Conservation (phyloP, 2,329 filamentous ascomycete species). For the Fusarium goolgardi region DNA sequence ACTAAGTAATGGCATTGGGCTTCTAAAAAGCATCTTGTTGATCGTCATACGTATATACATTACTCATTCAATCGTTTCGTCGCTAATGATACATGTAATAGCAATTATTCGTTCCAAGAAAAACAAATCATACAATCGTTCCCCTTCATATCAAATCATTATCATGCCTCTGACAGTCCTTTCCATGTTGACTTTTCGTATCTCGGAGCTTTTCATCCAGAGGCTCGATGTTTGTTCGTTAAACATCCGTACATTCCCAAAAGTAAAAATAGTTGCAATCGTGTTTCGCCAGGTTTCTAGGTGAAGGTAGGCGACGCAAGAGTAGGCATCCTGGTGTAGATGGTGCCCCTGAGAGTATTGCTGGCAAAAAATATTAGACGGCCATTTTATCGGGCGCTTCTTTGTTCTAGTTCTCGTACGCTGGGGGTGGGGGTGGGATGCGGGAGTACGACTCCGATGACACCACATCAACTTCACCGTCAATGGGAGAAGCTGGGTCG, state of each 20-base stretch:
- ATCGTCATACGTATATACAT: not conserved
- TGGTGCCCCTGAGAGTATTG: not conserved
- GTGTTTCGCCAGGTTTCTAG: not conserved
- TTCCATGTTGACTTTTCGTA: slow-evolving; percentile 6
- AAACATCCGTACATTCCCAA: slow-evolving; percentile 19
- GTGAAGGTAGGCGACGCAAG: not conserved
- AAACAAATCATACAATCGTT: slow-evolving; percentile 23
- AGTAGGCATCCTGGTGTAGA: not conserved
- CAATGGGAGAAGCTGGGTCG: slow-evolving; percentile 26
- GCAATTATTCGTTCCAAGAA: slow-evolving; percentile 12
- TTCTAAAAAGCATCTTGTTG: not conserved
- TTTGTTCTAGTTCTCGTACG: slow-evolving; percentile 23
- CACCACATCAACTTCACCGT: slow-evolving; percentile 6
- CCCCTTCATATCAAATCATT: slow-evolving; percentile 15
- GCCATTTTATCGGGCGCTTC: slow-evolving; percentile 1
- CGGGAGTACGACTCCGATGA: slow-evolving; percentile 18
- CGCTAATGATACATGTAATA: slow-evolving; percentile 13
- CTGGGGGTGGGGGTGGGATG: slow-evolving; percentile 23
- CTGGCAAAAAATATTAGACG: not conserved
- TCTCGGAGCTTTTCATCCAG: slow-evolving; percentile 12
- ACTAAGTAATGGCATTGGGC: not conserved
- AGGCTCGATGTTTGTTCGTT: slow-evolving; percentile 14
- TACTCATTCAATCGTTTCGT: slow-evolving; percentile 10
- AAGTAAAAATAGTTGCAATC: not conserved
- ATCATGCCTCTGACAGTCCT: slow-evolving; percentile 15